Conservation (phyloP, 1,139 yeast species). For the Saccharomyces pastorianus region DNA sequence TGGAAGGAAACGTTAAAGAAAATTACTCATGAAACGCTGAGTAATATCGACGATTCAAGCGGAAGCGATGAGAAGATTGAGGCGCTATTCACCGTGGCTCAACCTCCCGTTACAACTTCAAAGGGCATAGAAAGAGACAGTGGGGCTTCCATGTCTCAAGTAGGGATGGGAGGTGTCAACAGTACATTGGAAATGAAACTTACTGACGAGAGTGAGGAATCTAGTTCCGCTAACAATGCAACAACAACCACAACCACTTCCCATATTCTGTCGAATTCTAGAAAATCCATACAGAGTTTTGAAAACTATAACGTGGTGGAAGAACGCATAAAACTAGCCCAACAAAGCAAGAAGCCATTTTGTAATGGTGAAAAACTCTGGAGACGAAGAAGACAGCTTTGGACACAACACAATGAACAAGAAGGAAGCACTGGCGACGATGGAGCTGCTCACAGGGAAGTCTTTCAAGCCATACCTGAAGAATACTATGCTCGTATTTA, state of each 20-base stretch:
- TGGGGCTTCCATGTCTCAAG: slow-evolving; percentile 16
- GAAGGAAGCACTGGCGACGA: slow-evolving; percentile 13
- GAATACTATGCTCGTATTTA: slow-evolving; percentile 51
- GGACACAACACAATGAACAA: slow-evolving; percentile 40
- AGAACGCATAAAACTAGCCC: slow-evolving; percentile 30
- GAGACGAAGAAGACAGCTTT: slow-evolving; percentile 50
- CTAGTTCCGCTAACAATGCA: slow-evolving; percentile 9
- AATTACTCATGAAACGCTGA: slow-evolving; percentile 20
- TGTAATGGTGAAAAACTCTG: slow-evolving; percentile 47
- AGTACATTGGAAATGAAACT: slow-evolving; percentile 13
- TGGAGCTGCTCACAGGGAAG: slow-evolving; percentile 13
- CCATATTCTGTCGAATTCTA: slow-evolving; percentile 4
- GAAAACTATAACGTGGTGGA: slow-evolving; percentile 29
- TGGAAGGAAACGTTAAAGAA: slow-evolving; percentile 19
- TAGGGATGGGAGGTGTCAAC: slow-evolving; percentile 4
- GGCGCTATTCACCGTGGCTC: slow-evolving; percentile 12
- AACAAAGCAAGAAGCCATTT: slow-evolving; percentile 26
- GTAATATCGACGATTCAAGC: slow-evolving; percentile 15
- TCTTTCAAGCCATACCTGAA: slow-evolving; percentile 27
- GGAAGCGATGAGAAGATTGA: slow-evolving; percentile 18
- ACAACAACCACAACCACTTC: slow-evolving; percentile 4
- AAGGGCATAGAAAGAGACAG: slow-evolving; percentile 16
- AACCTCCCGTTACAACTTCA: background rate
- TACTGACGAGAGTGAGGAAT: slow-evolving; percentile 17
- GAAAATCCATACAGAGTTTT: slow-evolving; percentile 13